Percentiles rank a stretch among this genome's conserved stretches.
Conservation (phyloP, 2,329 filamentous ascomycete genomes). For the Fusarium mangiferae region DNA sequence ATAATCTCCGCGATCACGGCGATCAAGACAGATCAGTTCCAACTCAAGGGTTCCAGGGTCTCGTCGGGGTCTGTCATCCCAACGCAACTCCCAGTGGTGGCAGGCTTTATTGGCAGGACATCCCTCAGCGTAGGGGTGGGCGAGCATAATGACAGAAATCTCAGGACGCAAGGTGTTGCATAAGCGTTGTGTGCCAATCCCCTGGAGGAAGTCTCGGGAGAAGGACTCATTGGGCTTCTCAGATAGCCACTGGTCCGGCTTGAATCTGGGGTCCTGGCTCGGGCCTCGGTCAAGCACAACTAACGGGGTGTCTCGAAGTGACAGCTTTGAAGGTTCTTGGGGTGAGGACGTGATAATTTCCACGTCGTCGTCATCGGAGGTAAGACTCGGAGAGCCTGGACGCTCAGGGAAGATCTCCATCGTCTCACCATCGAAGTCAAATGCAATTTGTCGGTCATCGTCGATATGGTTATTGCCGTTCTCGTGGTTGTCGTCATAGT, state of each 20-base stretch:
- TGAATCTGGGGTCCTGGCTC: background rate
- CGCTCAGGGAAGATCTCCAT: background rate
- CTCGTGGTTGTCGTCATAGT: background rate
- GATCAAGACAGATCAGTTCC: background rate
- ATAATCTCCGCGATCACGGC: background rate
- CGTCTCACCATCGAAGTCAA: background rate
- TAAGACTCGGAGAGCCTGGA: background rate
- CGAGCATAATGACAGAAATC: background rate
- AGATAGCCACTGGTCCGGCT: background rate
- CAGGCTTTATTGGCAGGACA: background rate
- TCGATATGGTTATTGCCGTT: background rate
- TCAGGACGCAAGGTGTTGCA: background rate
- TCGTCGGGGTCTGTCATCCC: background rate
- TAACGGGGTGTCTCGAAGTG: background rate
- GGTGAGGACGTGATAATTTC: background rate
- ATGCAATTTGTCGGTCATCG: background rate
- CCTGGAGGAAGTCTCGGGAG: background rate
- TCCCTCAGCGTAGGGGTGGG: background rate
- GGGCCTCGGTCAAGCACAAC: background rate
- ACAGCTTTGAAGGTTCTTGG: background rate
- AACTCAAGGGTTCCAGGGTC: background rate
- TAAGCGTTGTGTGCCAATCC: background rate
- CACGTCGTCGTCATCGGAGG: background rate
- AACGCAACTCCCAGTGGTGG: background rate
- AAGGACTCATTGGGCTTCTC: background rate